phyloP scores from a whole-genome alignment of 1,284 basidiomycete genomes.

The Puccinia brachypodii region DNA sequence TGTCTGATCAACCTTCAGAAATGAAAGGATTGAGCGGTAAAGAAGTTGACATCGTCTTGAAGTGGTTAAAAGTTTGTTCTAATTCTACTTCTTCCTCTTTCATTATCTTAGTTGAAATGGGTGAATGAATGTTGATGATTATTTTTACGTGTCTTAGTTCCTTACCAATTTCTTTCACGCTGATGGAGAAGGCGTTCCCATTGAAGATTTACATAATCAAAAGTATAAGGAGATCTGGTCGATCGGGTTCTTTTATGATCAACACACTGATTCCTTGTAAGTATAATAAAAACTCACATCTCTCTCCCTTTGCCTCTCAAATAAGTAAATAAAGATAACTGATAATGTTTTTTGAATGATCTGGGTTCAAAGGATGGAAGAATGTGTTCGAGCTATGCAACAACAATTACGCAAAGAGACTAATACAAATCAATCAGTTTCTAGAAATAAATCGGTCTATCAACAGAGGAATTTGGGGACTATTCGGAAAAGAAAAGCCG shows the following conservation, averaged over 20 bases:
- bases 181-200: slow-evolving; percentile 78
- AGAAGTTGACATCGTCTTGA: slow-evolving; percentile 96
- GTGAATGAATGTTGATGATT: slow-evolving; percentile 37
- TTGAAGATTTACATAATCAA: slow-evolving; percentile 87
- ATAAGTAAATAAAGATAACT: slow-evolving; percentile 43
- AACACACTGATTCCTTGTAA: slow-evolving; percentile 41
- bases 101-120: not conserved
- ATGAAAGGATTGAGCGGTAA: slow-evolving; percentile 89
- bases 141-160: slow-evolving; percentile 64
- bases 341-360: slow-evolving; percentile 57
- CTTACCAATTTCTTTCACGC: slow-evolving; percentile 93
- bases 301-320: slow-evolving; percentile 15
- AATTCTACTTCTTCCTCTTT: not conserved
- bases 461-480: slow-evolving; percentile 87
- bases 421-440: slow-evolving; percentile 67
- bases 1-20: slow-evolving; percentile 82
- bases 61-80: slow-evolving; percentile 80
- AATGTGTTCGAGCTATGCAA: slow-evolving; percentile 91
- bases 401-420: slow-evolving; percentile 71
- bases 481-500: slow-evolving; percentile 88
- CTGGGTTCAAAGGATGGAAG: slow-evolving; percentile 61
- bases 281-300: not conserved
- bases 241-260: slow-evolving; percentile 18
- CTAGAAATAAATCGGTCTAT: slow-evolving; percentile 82
- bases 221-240: slow-evolving; percentile 72